Evolutionary conservation across 257 asterid species (phyloP), one percentile per base, ranked within the genome.

Genomic region (Ajuga chamaepitys): DNA sequence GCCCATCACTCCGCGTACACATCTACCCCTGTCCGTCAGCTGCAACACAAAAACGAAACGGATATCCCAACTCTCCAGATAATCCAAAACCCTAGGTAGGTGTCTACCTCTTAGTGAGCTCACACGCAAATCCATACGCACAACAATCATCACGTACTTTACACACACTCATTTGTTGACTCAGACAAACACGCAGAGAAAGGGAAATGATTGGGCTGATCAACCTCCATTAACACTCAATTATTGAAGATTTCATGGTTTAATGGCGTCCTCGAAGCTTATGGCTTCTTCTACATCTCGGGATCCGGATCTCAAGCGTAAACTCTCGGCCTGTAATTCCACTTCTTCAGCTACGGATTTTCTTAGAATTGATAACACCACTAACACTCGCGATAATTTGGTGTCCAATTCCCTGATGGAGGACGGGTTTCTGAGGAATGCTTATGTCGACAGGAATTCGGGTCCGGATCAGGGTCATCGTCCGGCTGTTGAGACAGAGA

Each of bases 301-400:
- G 52, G 70, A 76, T 68, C 76, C 87, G 70, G 85, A 77, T 76
- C 84, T 76, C 61, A 79, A 82, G 69, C 82, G 82, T 34, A 76
- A 79, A 42, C 76, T 71, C 21, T 76, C 84, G 5, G 77, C 68
- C 16, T 48, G 78, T 62, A 52, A 65, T 35, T 70, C 87, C 1
- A 38, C 78, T 55, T 58, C 85, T 32, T 50, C 74, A 7, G 46
- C 72, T 51, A 20, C 44, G 37, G 85, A 80, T 52, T 77, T 80
- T 59, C 71, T 77, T 0, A 45, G 72, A 67, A 52, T 64, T 28
- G 78, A 74, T 41, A 68, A 74, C 69, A 34, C 71, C 75, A 18
- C 60, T 55, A 58, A 46, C 52, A 75, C 68, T 64, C 62, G 75
- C 10, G 78, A 63, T 52, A 66, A 57, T 68, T 73, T 68, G 3